A percentile compares a stretch with the other conserved stretches of the same genome.
phyloP scores from a whole-genome alignment of 305 asterid species.

The Fraxinus greggii region DNA sequence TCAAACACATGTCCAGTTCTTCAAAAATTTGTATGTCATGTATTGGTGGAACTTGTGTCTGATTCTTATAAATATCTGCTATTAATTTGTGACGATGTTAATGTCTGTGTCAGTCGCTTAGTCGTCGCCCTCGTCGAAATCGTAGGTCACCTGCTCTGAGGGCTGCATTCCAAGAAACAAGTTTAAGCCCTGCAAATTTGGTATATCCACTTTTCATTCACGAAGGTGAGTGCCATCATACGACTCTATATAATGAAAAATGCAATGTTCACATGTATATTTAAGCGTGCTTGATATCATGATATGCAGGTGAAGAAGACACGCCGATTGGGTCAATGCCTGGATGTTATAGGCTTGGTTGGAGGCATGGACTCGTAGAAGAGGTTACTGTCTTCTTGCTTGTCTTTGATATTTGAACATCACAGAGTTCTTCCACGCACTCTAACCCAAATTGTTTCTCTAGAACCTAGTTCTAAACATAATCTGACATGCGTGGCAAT shows the following conservation, averaged over 20 bases:
- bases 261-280: not conserved
- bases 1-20: not conserved
- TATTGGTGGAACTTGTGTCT: not conserved
- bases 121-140: constrained; percentile 82
- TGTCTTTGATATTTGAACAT: constrained; percentile 5
- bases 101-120: constrained; percentile 54
- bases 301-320: constrained; percentile 81
- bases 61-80: not conserved
- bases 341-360: constrained; percentile 98
- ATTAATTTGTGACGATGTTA: not conserved
- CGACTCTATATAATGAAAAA: not conserved
- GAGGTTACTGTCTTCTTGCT: constrained; percentile 54
- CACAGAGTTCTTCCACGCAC: not conserved
- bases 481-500: not conserved
- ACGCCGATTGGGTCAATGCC: constrained; percentile 99
- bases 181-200: constrained; percentile 80
- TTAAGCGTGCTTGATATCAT: constrained; percentile 11
- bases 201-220: constrained; percentile 98
- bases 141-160: constrained; percentile 72
- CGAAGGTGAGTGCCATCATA: constrained; percentile 54
- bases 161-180: constrained; percentile 90
- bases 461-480: not conserved
- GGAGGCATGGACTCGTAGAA: constrained; percentile 96
- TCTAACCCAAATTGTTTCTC: not conserved
- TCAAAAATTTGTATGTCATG: not conserved